phyloP scores from a whole-genome alignment of 257 asterid genomes.

The Solanum stenotomum region DNA sequence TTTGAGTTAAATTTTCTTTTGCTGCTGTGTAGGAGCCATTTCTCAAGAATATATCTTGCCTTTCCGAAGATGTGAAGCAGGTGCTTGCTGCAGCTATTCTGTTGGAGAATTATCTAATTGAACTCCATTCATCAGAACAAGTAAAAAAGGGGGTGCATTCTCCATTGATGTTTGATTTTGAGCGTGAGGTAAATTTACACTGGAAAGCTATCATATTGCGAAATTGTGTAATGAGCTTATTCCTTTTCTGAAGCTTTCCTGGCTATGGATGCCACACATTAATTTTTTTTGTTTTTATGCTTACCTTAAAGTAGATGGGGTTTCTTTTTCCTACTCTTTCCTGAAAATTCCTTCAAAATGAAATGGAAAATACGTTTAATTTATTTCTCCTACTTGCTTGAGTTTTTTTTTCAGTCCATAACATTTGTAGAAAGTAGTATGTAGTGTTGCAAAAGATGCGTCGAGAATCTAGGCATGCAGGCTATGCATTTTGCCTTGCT shows the following conservation, averaged over 20 bases:
- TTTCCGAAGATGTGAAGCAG: slow-evolving; percentile 58
- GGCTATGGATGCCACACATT: not conserved
- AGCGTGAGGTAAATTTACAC: slow-evolving; percentile 1
- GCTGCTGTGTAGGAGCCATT: slow-evolving; percentile 54
- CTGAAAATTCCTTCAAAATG: not conserved
- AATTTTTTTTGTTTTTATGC: not conserved
- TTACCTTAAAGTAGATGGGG: not conserved
- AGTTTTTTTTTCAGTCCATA: not conserved
- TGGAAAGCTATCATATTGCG: slow-evolving; percentile 25
- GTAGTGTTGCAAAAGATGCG: not conserved
- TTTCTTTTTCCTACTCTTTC: not conserved
- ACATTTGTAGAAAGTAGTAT: not conserved
- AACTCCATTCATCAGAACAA: slow-evolving; percentile 50
- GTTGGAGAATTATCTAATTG: slow-evolving; percentile 55
- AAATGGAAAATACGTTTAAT: not conserved
- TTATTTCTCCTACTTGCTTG: not conserved
- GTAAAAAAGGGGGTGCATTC: slow-evolving; percentile 24
- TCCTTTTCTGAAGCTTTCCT: not conserved
- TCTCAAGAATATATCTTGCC: slow-evolving; percentile 52
- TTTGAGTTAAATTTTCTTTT: slow-evolving; percentile 13
- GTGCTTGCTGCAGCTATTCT: slow-evolving; percentile 87
- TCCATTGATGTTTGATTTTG: slow-evolving; percentile 32
- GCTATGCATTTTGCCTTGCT: not conserved
- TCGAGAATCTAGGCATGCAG: not conserved
- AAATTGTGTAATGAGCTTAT: not conserved